Conservation (phyloP, 2,329 filamentous ascomycete species). For the Biscogniauxia marginata region DNA sequence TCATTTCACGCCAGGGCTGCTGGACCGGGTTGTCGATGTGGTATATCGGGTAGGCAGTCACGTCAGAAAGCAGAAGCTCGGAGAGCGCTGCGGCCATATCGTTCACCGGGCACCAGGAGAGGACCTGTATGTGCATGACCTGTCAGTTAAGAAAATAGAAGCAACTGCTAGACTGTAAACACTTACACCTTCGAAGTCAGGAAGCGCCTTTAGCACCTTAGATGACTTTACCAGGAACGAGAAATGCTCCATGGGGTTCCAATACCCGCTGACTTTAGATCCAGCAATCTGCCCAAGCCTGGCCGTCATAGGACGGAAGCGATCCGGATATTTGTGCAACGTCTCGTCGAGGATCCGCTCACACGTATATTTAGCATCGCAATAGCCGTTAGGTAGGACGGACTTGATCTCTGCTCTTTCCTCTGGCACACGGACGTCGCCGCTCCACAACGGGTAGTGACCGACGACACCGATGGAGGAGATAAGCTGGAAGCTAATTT, state of each 20-base stretch:
- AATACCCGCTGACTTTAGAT: conserved; percentile 47
- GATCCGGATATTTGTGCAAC: conserved; percentile 39
- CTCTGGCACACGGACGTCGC: conserved; percentile 41
- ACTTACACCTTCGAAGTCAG: conserved; percentile 41
- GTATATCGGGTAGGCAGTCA: conserved; percentile 20
- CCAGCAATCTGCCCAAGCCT: conserved; percentile 55
- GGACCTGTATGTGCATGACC: no score
- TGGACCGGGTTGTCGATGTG: conserved; percentile 32
- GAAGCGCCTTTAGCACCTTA: conserved; percentile 43
- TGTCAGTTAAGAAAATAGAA: no score
- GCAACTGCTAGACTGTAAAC: conserved; percentile 49
- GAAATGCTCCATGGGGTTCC: conserved; percentile 54
- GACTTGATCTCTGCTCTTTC: conserved; percentile 36
- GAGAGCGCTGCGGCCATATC: conserved; percentile 25
- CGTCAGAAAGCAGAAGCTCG: conserved; percentile 24
- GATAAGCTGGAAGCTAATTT: conserved; percentile 39
- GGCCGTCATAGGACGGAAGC: conserved; percentile 43
- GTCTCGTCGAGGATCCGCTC: conserved; percentile 50
- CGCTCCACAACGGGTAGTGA: conserved; percentile 24
- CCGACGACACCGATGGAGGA: conserved; percentile 42
- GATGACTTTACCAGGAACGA: conserved; percentile 49
- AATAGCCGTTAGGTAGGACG: conserved; percentile 47
- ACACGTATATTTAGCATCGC: conserved; percentile 51
- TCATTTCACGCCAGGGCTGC: conserved; percentile 29
- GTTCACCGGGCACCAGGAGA: no score